Evolutionary conservation across 176 grass and related monocot genomes (phyloP).

Genomic region (Saccharum officinarum): DNA sequence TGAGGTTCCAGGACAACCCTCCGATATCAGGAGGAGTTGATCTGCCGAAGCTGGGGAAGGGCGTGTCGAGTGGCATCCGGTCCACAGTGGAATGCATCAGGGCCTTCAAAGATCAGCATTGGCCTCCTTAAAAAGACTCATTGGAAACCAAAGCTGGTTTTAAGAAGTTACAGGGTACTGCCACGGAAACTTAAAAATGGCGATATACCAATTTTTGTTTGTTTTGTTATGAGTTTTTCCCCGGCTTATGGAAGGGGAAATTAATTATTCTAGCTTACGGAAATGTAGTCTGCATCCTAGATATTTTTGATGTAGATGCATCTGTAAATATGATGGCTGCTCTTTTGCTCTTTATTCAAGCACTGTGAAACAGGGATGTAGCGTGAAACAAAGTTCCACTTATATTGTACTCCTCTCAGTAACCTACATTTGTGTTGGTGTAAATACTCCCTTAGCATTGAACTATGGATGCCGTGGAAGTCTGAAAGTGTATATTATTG

Average conservation of each 20-base stretch:
- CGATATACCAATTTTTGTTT: slow-evolving; percentile 1
- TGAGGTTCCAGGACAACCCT: slow-evolving; percentile 42
- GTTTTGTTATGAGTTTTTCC: slow-evolving; percentile 10
- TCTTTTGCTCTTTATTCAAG: neutral
- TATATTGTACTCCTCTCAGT: neutral
- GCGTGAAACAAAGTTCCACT: neutral
- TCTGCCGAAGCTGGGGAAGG: slow-evolving; percentile 55
- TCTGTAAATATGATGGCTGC: slow-evolving; percentile 12
- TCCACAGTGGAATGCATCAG: slow-evolving; percentile 64
- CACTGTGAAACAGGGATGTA: neutral
- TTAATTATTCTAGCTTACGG: neutral
- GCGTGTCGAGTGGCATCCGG: slow-evolving; percentile 51
- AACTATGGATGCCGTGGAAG: too few relatives aligned
- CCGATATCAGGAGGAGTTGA: slow-evolving; percentile 43
- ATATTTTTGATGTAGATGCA: neutral
- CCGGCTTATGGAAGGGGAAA: neutral
- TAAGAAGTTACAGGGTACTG: neutral
- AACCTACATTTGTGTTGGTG: neutral
- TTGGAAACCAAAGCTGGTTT: neutral
- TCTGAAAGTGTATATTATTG: too few relatives aligned
- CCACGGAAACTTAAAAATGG: neutral
- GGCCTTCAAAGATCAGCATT: slow-evolving; percentile 69
- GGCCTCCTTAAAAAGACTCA: slow-evolving; percentile 43
- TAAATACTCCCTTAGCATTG: neutral
- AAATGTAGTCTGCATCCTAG: slow-evolving; percentile 3